Base-by-base conservation (phyloP, 1,284 basidiomycete genomes). In the Papiliotrema flavescens region DNA sequence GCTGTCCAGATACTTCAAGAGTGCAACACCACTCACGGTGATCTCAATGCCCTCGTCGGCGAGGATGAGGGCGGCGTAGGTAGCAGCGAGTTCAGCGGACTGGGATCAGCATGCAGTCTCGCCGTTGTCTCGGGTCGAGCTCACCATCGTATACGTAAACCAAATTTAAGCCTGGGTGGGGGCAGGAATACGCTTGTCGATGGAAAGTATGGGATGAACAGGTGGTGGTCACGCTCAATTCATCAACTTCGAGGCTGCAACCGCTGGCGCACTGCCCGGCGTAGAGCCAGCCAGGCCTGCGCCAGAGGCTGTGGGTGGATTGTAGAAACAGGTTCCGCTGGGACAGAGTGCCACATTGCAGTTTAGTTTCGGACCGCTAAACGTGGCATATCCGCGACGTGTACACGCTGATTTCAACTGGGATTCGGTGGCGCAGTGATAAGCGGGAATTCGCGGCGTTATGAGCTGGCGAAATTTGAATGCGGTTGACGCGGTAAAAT, bases 11-110 rank as follows among this genome's bases (percentile, higher is more conserved):
- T 13, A 36, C 17, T 36, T 17, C 35, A 36, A 36, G 11, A 17
- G 35, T 36, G 17, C 17, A 9, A 36, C 35, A 36, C 11, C 35
- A 85, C 90, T 74, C 73, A 96, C 94, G 66, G 94, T 94, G 76
- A 98, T 97, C 83, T 98, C 95, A 75, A 94, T 80, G 69, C 87
- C 88, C 67, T 96, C 93, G 81, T 97, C 93, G 69, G 93, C 93
- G 76, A 97, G 90, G 82, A 96, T 95, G 53, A 73, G 64, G 53
- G 69, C 67, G 61, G 71, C 71, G 69, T 71, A 71, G 66, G 92
- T 90, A 57, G 89, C 81, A 67, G 90, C 89, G 74, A 91, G 86
- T 76, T 94, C 90, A 55, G 75, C 64, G 55, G 71, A 71, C 69
- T 71, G 47, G 11, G 7, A 24, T 51, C 13, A 22, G 39, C 23